Conservation (phyloP, 305 asterid genomes). For the Fraxinus angustifolia region DNA sequence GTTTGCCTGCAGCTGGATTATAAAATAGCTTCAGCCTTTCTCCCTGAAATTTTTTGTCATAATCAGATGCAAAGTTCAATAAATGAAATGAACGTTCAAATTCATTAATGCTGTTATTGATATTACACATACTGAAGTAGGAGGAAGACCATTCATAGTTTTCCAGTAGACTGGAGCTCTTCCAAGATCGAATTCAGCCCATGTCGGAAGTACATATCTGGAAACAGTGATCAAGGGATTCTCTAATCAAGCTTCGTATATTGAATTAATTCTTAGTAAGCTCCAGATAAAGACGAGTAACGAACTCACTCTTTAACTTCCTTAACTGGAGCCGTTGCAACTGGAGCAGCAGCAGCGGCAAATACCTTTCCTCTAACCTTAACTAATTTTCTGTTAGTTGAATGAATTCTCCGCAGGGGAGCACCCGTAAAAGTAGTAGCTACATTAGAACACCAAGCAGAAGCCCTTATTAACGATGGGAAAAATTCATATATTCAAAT, state of each 20-base stretch:
- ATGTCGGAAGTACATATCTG: conserved; percentile 55
- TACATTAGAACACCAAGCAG: conserved; percentile 22
- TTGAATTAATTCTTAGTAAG: not conserved
- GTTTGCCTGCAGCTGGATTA: conserved; percentile 63
- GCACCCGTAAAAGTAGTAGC: conserved; percentile 34
- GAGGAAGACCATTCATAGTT: conserved; percentile 86
- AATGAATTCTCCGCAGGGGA: conserved; percentile 21
- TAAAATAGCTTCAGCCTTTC: conserved; percentile 68
- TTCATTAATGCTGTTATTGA: not conserved
- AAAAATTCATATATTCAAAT: not conserved
- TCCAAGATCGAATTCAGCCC: conserved; percentile 73
- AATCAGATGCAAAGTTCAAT: not conserved
- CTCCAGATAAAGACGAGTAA: not conserved
- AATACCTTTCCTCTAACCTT: conserved; percentile 21
- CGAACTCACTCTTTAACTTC: conserved; percentile 52
- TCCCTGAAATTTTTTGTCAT: conserved; percentile 42
- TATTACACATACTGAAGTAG: conserved; percentile 54
- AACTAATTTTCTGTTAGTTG: conserved; percentile 27
- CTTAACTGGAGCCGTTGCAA: conserved; percentile 36
- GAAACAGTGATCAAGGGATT: not conserved
- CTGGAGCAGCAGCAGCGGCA: conserved; percentile 33
- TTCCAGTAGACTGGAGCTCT: conserved; percentile 83
- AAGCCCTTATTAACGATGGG: not conserved
- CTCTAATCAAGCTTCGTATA: not conserved
- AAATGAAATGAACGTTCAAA: not conserved